phyloP scores from a whole-genome alignment of 2,329 filamentous ascomycete genomes.

The Diplocarpon rosae region DNA sequence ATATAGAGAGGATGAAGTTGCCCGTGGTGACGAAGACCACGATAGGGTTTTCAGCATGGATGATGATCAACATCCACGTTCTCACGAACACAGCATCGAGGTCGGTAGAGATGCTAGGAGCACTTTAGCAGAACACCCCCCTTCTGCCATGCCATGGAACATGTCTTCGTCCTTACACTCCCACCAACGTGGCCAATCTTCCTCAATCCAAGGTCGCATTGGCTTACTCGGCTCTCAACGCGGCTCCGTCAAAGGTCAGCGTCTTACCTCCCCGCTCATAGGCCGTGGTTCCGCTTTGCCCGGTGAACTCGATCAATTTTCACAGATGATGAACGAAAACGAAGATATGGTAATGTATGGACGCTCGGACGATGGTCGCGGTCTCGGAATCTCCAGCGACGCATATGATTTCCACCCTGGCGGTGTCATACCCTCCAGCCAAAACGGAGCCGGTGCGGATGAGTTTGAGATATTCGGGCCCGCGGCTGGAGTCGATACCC shows the following conservation, averaged over 20 bases:
- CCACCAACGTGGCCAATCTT: slow-evolving; percentile 32
- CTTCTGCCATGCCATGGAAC: slow-evolving; percentile 61
- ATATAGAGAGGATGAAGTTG: slow-evolving; percentile 29
- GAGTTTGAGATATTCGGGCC: slow-evolving; percentile 35
- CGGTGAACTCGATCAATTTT: slow-evolving; percentile 19
- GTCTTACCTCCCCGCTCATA: slow-evolving; percentile 48
- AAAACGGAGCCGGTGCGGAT: slow-evolving; percentile 14
- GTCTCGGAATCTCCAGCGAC: background rate
- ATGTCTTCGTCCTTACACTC: slow-evolving; percentile 42
- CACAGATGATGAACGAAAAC: slow-evolving; percentile 13
- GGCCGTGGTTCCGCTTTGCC: slow-evolving; percentile 32
- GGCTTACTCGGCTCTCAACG: slow-evolving; percentile 9
- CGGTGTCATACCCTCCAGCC: slow-evolving; percentile 2
- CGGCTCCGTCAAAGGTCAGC: slow-evolving; percentile 25
- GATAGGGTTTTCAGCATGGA: slow-evolving; percentile 1
- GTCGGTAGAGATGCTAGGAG: slow-evolving; percentile 57
- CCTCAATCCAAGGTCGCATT: slow-evolving; percentile 16
- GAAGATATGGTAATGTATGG: slow-evolving; percentile 21
- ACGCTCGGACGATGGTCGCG: slow-evolving; percentile 12
- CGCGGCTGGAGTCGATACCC: slow-evolving; percentile 34
- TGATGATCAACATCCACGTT: slow-evolving; percentile 1
- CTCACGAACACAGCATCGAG: slow-evolving; percentile 41
- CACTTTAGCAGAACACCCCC: slow-evolving; percentile 56
- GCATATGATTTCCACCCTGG: background rate
- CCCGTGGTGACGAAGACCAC: slow-evolving; percentile 23